Evolutionary conservation across 192 early-diverging fungal species (phyloP), one percentile per base, ranked within the genome.

Genomic region (Coemansia sp.): DNA sequence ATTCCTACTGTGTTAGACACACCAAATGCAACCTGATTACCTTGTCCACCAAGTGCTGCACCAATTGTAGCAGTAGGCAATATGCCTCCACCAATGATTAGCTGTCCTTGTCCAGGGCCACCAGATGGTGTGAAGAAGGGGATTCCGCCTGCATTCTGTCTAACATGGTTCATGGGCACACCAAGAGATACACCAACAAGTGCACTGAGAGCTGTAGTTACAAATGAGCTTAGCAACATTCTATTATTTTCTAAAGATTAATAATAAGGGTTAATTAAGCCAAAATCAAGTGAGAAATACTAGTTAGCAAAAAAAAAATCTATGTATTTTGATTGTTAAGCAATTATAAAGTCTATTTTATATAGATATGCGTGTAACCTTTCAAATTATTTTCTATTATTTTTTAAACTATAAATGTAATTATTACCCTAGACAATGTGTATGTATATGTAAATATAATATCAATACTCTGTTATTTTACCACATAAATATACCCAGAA

Each of bases 41-140:
- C 34, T 7, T 30, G 30, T 1, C 63, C 68, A 33, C 50, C 48
- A 5, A 76, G 25, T 2, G 18, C 55, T 17, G 32, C 60, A 12
- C 32, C 68, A 32, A 76, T n/a, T 12, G 72, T 76, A 8, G 66
- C 14, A 4, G 73, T 76, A 5, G 73, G 73, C 5, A 76, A 30
- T 25, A 76, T 63, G 0, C 73, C 73, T 12, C 73, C 73, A 34
- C 67, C 73, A 5, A 76, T 48, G 14, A 70, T 56, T 25, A 70
- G 30, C 55, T 55, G 48, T 20, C 40, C 29, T 33, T 70, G 69
- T 18, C 49, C 73, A 17, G 30, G 25, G 36, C 67, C 67, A 2
- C 67, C 73, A 0, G 29, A 17, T 4, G 61, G 62, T 2, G 22
- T 56, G 18, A 74, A 14, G 6, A 64, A 25, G 5, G 62, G 66